Base-by-base conservation (phyloP, 345 rosid species). In the Populus davidiana region DNA sequence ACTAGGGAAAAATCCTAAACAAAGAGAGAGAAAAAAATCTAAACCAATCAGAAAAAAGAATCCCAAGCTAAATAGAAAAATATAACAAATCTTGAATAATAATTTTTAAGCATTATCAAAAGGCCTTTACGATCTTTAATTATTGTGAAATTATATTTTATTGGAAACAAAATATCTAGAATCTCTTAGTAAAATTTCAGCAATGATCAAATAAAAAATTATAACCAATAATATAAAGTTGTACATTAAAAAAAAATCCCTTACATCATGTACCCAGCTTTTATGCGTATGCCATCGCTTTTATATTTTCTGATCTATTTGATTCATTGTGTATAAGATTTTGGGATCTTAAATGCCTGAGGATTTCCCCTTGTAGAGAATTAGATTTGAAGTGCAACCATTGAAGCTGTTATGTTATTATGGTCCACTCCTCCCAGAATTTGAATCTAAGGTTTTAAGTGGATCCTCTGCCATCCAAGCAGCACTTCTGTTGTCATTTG, bases 291-390 rank as follows among this genome's bases (percentile, higher is more conserved):
- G 73, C 17, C 38, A 33, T 49, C 5, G 29, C 74, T 50, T 50
- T 17, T 50, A 7, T 49, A 6, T 5, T 11, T 13, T 23, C 35
- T 47, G 47, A 2, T 70, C 17, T 47, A 8, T 27, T 23, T 29
- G 74, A 70, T 70, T 4, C 35, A n/a, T 17, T 70, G 62, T 17
- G 47, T 41, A 49, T 25, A 49, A 59, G 49, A 71, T 71, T 62
- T 71, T 49, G 39, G 54, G 18, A 38, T 7, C 12, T 20, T 36
- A 5, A 21, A 72, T 16, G 25, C 62, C 9, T 50, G 18, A 17
- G 13, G 65, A 35, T 6, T 72, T 72, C 33, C n/a, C 56, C 75
- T 54, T 31, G 27, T 21, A 56, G 20, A 54, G 18, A 33, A 14
- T 9, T 6, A 50, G 41, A 61, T 63, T 14, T 16, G 31, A 54